Percentiles rank a stretch among this genome's conserved stretches.
Conservation (phyloP, 805 yeast species). For the Saccharomycopsis sp. region DNA sequence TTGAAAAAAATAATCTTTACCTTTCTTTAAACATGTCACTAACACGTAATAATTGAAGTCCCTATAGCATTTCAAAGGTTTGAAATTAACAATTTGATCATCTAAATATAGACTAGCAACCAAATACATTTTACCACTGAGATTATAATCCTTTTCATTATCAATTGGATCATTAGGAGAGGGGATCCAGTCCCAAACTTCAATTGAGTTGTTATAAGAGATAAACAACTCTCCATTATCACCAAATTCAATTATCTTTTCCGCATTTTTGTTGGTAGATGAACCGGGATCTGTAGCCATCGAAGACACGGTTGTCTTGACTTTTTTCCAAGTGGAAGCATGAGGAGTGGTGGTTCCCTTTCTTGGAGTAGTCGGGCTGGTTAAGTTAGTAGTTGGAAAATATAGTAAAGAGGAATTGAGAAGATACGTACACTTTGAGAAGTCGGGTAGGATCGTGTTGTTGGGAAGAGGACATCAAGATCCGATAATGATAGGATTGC, state of each 20-base stretch:
- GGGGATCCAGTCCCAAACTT: slow-evolving; percentile 33
- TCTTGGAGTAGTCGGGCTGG: slow-evolving; percentile 19
- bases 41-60: slow-evolving; percentile 20
- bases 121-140: slow-evolving; percentile 22
- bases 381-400: no score
- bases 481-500: no score
- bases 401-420: no score
- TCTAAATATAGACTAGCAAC: slow-evolving; percentile 20
- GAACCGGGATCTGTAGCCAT: background rate
- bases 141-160: no score
- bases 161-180: slow-evolving; percentile 14
- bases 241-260: slow-evolving; percentile 25
- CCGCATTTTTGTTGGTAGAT: background rate
- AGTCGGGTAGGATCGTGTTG: no score
- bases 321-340: slow-evolving; percentile 24
- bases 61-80: slow-evolving; percentile 23
- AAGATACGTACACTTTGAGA: no score
- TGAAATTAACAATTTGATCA: slow-evolving; percentile 19
- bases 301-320: slow-evolving; percentile 16
- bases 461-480: no score
- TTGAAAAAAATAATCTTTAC: slow-evolving; percentile 14
- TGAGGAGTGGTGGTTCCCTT: slow-evolving; percentile 14
- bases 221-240: slow-evolving; percentile 29
- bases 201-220: slow-evolving; percentile 23
- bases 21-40: slow-evolving; percentile 8